Percentiles rank a stretch among this genome's conserved stretches.
Conservation (phyloP, 805 yeast species). For the Wickerhamomyces chambardii region DNA sequence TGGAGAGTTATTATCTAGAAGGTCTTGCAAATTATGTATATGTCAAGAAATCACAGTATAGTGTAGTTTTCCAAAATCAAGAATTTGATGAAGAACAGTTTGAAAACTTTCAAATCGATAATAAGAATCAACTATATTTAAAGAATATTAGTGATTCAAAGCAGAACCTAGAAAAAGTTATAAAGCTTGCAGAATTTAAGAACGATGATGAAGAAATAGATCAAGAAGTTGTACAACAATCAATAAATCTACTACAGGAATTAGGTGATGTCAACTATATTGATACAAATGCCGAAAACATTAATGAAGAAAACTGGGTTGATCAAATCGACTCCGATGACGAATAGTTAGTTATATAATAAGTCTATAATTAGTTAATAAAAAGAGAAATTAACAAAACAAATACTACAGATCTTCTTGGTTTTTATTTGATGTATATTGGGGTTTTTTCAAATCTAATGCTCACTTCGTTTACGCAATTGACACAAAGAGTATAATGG, state of each 20-base stretch:
- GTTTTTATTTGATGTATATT: too few relatives aligned
- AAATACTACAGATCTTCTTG: too few relatives aligned
- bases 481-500: constrained; percentile 46
- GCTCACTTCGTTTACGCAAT: constrained; percentile 59
- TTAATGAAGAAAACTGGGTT: constrained; percentile 38
- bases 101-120: constrained; percentile 9
- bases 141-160: constrained; percentile 4
- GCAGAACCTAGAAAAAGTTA: constrained; percentile 1
- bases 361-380: background rate
- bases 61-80: background rate
- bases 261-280: constrained; percentile 54
- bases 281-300: constrained; percentile 25
- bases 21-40: constrained; percentile 62
- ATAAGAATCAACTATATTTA: constrained; percentile 9
- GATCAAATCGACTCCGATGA: constrained; percentile 35
- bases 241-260: constrained; percentile 36
- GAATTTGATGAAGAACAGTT: constrained; percentile 15
- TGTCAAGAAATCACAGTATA: constrained; percentile 24
- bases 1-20: constrained; percentile 78
- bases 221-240: constrained; percentile 48
- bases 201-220: constrained; percentile 32
- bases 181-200: background rate
- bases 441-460: constrained; percentile 22
- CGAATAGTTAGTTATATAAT: constrained; percentile 2
- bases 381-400: too few relatives aligned